Percentiles rank a stretch among this genome's conserved stretches.
phyloP scores from a whole-genome alignment of 139 green algal species.

The Tetraselmis striata region DNA sequence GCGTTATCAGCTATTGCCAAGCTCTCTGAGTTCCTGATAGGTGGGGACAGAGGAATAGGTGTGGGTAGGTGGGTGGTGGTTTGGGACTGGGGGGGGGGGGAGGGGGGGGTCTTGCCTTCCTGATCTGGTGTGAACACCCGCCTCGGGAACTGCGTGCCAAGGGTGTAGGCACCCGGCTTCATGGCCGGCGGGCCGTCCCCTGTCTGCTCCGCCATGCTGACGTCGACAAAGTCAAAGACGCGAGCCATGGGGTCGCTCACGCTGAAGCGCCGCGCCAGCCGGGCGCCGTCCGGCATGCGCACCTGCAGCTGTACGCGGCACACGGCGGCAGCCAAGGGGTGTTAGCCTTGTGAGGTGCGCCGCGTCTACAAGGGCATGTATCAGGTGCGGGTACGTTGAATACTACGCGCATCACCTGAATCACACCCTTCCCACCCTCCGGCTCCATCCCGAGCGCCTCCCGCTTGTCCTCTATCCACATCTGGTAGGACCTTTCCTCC shows the following conservation, averaged over 20 bases:
- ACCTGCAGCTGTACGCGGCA: slow-evolving; percentile 50
- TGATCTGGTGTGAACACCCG: slow-evolving; percentile 12
- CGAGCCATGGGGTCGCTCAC: slow-evolving; percentile 26
- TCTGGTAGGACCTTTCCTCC: not conserved
- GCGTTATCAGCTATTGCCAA: no score
- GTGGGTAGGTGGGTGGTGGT: no score
- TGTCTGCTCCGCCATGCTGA: slow-evolving; percentile 17
- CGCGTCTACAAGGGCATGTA: no score
- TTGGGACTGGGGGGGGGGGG: no score
- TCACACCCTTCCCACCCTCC: slow-evolving; percentile 15
- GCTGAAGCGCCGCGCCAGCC: slow-evolving; percentile 44
- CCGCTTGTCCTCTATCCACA: not conserved
- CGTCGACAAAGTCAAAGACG: slow-evolving; percentile 75
- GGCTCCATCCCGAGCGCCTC: slow-evolving; percentile 48
- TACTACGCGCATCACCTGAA: no score
- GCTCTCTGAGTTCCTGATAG: no score
- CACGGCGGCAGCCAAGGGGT: no score
- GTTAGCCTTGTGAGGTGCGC: no score
- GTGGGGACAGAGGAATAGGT: no score
- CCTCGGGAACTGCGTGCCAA: slow-evolving; percentile 65
- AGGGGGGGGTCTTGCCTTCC: not conserved
- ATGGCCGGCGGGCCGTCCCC: slow-evolving; percentile 9
- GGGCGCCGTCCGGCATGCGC: slow-evolving; percentile 51
- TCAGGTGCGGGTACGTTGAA: no score
- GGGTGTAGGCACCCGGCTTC: slow-evolving; percentile 48